Percentiles rank a stretch among this genome's conserved stretches.
These are phyloP conservation scores for Pyrus betulifolia DNA, from an alignment of 306 rosid species.

Conservation along the genomic window DNA sequence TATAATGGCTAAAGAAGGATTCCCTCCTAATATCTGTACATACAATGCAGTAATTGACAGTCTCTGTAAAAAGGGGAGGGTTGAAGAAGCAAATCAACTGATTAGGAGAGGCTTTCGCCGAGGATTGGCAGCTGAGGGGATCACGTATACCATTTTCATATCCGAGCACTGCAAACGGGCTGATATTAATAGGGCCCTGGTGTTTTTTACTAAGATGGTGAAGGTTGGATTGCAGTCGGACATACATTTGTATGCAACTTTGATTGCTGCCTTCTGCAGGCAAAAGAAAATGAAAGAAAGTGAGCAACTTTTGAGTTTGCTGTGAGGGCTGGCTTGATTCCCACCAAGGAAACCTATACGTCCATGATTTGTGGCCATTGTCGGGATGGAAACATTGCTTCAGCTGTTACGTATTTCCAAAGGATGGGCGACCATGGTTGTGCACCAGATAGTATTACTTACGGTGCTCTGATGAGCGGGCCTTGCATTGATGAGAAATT, in stretches of 20 bases:
- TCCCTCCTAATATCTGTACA: constrained; percentile 59
- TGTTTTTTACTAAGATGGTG: constrained; percentile 70
- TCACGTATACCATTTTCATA: constrained; percentile 73
- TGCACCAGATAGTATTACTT: constrained; percentile 55
- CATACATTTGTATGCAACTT: too few relatives aligned
- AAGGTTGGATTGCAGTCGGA: too few relatives aligned
- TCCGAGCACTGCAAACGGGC: constrained; percentile 61
- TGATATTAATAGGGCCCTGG: constrained; percentile 49
- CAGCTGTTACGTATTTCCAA: constrained; percentile 54
- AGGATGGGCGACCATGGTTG: constrained; percentile 70
- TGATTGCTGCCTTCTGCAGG: too few relatives aligned
- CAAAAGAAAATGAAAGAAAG: constrained; percentile 55
- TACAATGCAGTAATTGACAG: constrained; percentile 70
- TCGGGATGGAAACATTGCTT: constrained; percentile 42
- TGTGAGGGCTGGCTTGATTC: constrained; percentile 48
- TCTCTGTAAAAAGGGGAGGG: constrained; percentile 68
- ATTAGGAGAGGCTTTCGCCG: constrained; percentile 34
- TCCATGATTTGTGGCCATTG: constrained; percentile 90
- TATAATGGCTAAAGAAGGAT: constrained; percentile 62
- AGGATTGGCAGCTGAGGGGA: constrained; percentile 47
- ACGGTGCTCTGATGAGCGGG: constrained; percentile 79
- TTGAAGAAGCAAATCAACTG: constrained; percentile 55
- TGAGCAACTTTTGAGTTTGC: constrained; percentile 50
- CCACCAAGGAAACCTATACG: constrained; percentile 72
- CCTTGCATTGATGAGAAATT: constrained; percentile 66